Evolutionary conservation across 179 eudicot species (phyloP), one percentile per base, ranked within the genome.

Genomic region (Sideroxylon spinosum): DNA sequence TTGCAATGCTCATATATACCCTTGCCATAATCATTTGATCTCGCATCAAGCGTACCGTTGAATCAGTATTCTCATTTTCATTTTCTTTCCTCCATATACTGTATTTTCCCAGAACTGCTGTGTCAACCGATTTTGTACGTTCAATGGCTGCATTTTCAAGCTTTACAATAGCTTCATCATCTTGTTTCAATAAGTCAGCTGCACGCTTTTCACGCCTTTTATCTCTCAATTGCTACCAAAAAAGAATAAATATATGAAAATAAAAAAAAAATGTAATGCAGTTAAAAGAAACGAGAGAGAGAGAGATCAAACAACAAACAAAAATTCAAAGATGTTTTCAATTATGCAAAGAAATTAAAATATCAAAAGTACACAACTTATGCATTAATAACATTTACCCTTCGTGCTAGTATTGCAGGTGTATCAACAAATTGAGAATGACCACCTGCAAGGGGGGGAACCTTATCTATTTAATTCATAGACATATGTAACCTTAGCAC

Each of bases 131-230:
- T 75, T 86, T 89, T 32, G 95, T 86, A 68, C 90, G 88, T 78
- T 86, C 90, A 74, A 92, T 88, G 73, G 97, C 95, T 17, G 91
- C 95, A 89, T 91, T 91, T 86, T 92, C 97, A 68, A 92, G 97
- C 80, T 88, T 92, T 63, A 91, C 60, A 64, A 72, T 82, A 63
- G 86, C 85, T 72, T 91, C 93, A 82, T 88, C 93, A 81, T 92
- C 95, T 71, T 84, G 90, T 76, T 88, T 90, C n/a, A 87, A 75
- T 59, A 91, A 81, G 63, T 91, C 91, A 81, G 91, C 87, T 11
- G 88, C 91, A 69, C 91, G 97, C 78, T 85, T 91, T 84, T 91
- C 95, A 60, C 93, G 91, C 81, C 88, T 88, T 79, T 78, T 87
- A 66, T 89, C 95, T 82, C 91, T 88, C 78, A 92, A 75, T 73